Evolutionary conservation across 176 grass and related monocot genomes (phyloP), one percentile per base, ranked within the genome.

Genomic region (Oryza brachyantha): DNA sequence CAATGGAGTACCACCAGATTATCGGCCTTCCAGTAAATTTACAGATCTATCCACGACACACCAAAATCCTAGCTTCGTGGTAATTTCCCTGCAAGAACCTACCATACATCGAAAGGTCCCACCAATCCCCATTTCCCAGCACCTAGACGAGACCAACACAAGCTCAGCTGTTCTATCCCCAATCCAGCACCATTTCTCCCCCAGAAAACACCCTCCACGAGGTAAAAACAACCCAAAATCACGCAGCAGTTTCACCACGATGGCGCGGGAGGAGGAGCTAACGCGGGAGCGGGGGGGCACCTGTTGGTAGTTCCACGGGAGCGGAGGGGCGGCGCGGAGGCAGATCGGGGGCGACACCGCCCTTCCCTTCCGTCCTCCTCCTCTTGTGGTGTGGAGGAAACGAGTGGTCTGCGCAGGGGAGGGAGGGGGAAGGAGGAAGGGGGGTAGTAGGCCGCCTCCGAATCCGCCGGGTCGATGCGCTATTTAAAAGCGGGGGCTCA

Each of bases 391-490:
- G 58, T 37, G 58, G 36, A 50, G 52, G 6, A 26, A 72, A 66
- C 59, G 77, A 66, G 82, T 45, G 65, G 87, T 32, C 21, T 58
- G 12, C 50, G 62, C 27, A 13, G 6, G 40, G 63, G 46, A 69
- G 45, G 63, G 1, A 13, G 80, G 10, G 74, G 24, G 63, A 82
- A 58, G 25, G 75, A 8, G 70, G 11, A 13, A 61, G n/a, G n/a
- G n/a, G n/a, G n/a, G n/a, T n/a, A n/a, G n/a, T n/a, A 38, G 71
- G 87, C 66, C 77, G 82, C 72, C 77, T 77, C 87, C 87, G 82
- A 72, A 64, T 77, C 72, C 72, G 42, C 28, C 72, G 87, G 82
- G 73, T 12, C 22, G 82, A 80, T 38, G 31, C 17, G 35, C 87
- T 85, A 89, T 89, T 85, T 89, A 85, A 84, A 84, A 85, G 45